Base-by-base conservation (phyloP, 805 yeast species). In the Pichia paraexigua region DNA sequence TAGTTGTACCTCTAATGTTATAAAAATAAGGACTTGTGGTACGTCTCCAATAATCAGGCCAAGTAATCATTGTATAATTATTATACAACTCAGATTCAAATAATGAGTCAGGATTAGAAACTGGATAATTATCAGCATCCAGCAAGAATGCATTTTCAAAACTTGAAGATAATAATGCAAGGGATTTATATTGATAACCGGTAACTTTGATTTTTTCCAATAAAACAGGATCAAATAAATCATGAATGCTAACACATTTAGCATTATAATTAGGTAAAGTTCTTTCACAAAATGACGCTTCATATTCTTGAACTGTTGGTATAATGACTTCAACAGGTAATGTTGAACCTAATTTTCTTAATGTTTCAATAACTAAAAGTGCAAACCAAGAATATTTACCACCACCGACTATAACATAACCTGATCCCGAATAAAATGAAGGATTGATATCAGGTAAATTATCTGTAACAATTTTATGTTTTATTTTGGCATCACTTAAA, bases 21-120 rank as follows among this genome's bases (percentile, higher is more conserved):
- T 85, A 88, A 60, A 77, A 84, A 40, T 70, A 69, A 9, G 96
- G 95, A 1, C 87, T 78, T 1, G 91, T 86, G 7, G 91, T 81
- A 56, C 96, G 75, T 65, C 83, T 78, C 96, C 96, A 88, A 65
- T 82, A 88, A 66, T 88, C 96, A 1, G 95, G 95, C 92, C 95
- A 88, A 25, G 81, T 64, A 25, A 82, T 67, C 63, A 79, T 67
- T 52, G 83, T 79, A 53, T 72, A 68, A 13, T 73, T 63, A 18
- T 60, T 55, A 66, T 77, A 87, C 1, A 87, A 82, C 44, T 80
- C 79, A 13, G 76, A 66, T 5, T 68, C 69, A 63, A 88, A 85
- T 22, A 87, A 62, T 20, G 65, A 63, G 57, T 82, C 86, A 2
- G 92, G 84, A 13, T 82, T 74, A 58, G 73, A 75, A 3, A 84